A percentile compares a stretch with the other conserved stretches of the same genome.
phyloP scores from a whole-genome alignment of 1,284 basidiomycete species.

The Porogramme epimiltina region DNA sequence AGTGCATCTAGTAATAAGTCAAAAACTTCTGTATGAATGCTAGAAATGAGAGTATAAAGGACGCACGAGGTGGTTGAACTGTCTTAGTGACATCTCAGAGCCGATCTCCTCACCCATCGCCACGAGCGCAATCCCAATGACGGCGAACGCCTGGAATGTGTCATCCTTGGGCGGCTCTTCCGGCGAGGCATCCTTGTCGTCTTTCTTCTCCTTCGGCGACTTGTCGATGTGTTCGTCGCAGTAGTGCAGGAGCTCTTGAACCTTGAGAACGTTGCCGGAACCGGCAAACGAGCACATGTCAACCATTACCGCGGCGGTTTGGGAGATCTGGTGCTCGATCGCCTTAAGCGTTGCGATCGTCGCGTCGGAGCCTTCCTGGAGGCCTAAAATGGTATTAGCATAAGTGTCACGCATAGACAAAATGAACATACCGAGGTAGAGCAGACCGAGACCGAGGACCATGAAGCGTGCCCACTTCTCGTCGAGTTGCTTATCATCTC shows the following conservation, averaged over 20 bases:
- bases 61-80: slow-evolving; percentile 91
- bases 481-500: slow-evolving; percentile 74
- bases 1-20: slow-evolving; percentile 81
- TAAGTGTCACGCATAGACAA: not conserved
- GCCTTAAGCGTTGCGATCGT: slow-evolving; percentile 95
- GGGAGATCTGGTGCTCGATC: slow-evolving; percentile 91
- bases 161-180: slow-evolving; percentile 65
- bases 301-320: slow-evolving; percentile 90
- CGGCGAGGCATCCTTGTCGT: slow-evolving; percentile 59
- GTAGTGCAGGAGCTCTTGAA: slow-evolving; percentile 92
- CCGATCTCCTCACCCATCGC: slow-evolving; percentile 99
- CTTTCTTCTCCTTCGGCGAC: slow-evolving; percentile 55
- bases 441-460: slow-evolving; percentile 86
- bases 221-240: slow-evolving; percentile 90
- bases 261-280: slow-evolving; percentile 93
- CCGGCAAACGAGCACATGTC: slow-evolving; percentile 96
- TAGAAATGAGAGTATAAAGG: not conserved
- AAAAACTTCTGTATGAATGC: not conserved
- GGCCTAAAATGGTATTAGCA: slow-evolving; percentile 49
- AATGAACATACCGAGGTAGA: slow-evolving; percentile 78
- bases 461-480: slow-evolving; percentile 96
- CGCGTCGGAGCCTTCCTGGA: slow-evolving; percentile 91
- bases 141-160: slow-evolving; percentile 92
- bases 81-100: slow-evolving; percentile 93
- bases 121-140: slow-evolving; percentile 92